Base-by-base conservation (phyloP, 331 rosid species). In the Arachis monticola region DNA sequence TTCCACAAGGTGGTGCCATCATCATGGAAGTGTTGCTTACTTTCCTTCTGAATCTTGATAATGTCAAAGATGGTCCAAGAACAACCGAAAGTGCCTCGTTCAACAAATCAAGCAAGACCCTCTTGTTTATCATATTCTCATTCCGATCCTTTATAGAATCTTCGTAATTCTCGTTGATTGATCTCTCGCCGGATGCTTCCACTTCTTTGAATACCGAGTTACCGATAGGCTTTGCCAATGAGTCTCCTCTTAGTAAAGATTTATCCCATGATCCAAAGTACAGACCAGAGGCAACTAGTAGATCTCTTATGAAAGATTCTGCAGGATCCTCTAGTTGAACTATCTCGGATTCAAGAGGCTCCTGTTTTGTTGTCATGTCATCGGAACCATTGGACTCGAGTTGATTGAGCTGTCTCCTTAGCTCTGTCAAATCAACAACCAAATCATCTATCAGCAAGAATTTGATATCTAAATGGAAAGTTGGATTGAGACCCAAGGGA, bases 281-380 rank as follows among this genome's bases (percentile, higher is more conserved):
- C 68, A 95, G 75, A 64, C 99, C 99, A 74, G 98, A 92, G 75
- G 87, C 92, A 75, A 92, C 82, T 51, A 95, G 94, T 62, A 92
- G 85, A 78, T 90, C 93, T 88, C 91, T 87, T 77, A 92, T 76
- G 89, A 87, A 90, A 67, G 88, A 88, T 83, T 95, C 97, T 31
- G 88, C 87, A 7, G 96, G 96, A 76, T 95, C 93, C 67, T 84
- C 88, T 67, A 89, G 56, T 64, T 85, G 87, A 45, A 77, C 69
- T 70, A 87, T 60, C 73, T 86, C 90, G 73, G 86, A 48, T 67
- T 87, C 92, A 32, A 61, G 65, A 10, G 80, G 76, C 68, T 84
- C 85, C 61, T 64, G 68, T 81, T 87, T 83, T 41, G 35, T 67
- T 63, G 60, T 56, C 69, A 50, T 80, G 60, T 85, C 91, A 35